Percentiles rank a stretch among this genome's conserved stretches.
Conservation (phyloP, 495 filamentous ascomycete species). For the Bathelium albidoporum region DNA sequence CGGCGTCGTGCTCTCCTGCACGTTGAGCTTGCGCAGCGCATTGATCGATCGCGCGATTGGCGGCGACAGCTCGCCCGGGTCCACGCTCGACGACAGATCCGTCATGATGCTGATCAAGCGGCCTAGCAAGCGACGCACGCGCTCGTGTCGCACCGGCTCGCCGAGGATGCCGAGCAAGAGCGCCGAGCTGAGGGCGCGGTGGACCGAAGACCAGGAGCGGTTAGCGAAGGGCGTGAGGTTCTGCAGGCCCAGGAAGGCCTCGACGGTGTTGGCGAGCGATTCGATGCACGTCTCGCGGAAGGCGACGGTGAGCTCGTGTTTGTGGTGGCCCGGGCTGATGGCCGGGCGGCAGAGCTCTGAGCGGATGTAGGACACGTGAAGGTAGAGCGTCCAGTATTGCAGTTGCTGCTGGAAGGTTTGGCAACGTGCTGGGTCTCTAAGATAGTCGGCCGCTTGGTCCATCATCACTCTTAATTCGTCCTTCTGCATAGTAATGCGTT, state of each 20-base stretch:
- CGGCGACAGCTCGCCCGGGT: slow-evolving; percentile 29
- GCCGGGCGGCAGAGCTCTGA: slow-evolving; percentile 52
- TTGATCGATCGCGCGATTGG: slow-evolving; percentile 28
- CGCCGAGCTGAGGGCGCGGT: slow-evolving; percentile 54
- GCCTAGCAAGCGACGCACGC: slow-evolving; percentile 23
- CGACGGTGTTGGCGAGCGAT: slow-evolving; percentile 54
- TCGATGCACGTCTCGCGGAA: slow-evolving; percentile 48
- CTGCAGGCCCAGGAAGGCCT: slow-evolving; percentile 59
- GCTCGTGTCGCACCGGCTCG: slow-evolving; percentile 35
- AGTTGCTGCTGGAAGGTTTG: slow-evolving; percentile 40
- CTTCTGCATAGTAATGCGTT: slow-evolving; percentile 42
- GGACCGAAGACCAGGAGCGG: slow-evolving; percentile 56
- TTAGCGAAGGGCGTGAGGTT: slow-evolving; percentile 54
- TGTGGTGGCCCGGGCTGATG: slow-evolving; percentile 39
- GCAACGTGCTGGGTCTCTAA: slow-evolving; percentile 42
- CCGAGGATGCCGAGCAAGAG: slow-evolving; percentile 54
- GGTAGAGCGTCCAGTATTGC: slow-evolving; percentile 45
- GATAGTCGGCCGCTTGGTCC: slow-evolving; percentile 41
- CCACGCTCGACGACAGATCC: slow-evolving; percentile 26
- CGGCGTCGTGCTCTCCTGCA: slow-evolving; percentile 7
- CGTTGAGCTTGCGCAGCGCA: slow-evolving; percentile 22
- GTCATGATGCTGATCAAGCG: slow-evolving; percentile 26
- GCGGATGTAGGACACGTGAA: slow-evolving; percentile 48
- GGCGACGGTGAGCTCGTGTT: slow-evolving; percentile 31
- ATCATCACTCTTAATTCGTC: slow-evolving; percentile 43